Base-by-base conservation (phyloP, 257 asterid species). In the Solanum corneliomulleri region DNA sequence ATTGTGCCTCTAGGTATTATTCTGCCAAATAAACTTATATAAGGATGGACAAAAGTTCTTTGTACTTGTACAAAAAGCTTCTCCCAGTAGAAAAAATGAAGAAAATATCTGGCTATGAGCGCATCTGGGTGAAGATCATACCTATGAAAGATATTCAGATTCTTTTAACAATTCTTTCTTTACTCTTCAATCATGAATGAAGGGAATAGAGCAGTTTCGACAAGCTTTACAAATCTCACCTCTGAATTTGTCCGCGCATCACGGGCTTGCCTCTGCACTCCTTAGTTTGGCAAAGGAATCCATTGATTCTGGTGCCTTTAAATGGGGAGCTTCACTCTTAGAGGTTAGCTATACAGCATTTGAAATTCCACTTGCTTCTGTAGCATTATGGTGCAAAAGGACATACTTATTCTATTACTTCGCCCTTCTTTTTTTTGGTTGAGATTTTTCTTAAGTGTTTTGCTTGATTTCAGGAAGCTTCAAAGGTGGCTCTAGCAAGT, bases 211-310 rank as follows among this genome's bases (percentile, higher is more conserved):
- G 93, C 94, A 92, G 89, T 95, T 97, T 89, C 96, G 90, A 87
- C 94, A 90, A 88, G 95, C 99, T 72, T 84, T 96, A 89, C 89
- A 86, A 83, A 90, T 93, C 76, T 94, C 98, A 86, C 97, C 98
- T 60, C 88, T 87, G 85, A 95, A 95, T 89, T 92, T 91, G 44
- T 93, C 99, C 14, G 98, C 96, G 81, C 92, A 88, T 90, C 95
- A 95, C 87, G 99, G 99, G 86, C 98, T 97, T 91, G 98, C 96
- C 86, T 95, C 97, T 85, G 94, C 97, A 77, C 91, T 94, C 87
- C 96, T 95, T 91, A 96, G 95, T 87, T 90, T 97, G 89, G 98
- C 99, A 62, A 95, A 93, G 90, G 99, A 97, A 88, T 96, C 95
- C 68, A 88, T 89, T 88, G 91, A 87, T 88, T 87, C 88, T 58